A percentile compares a stretch with the other conserved stretches of the same genome.
Conservation (phyloP, 768 basidiomycete species). For the Lactifluus volemus region DNA sequence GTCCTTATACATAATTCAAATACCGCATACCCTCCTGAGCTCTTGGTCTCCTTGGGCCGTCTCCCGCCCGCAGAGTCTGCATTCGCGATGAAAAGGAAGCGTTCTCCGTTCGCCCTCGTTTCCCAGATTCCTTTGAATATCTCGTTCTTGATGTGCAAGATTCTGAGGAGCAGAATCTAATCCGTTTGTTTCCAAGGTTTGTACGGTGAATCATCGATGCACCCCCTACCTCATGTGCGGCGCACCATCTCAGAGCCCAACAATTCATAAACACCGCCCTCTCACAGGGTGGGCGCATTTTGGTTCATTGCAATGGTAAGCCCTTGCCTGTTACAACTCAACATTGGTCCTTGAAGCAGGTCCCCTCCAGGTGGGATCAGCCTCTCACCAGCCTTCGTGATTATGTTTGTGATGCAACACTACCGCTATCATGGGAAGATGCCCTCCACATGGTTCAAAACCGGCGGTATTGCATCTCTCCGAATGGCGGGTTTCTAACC, state of each 20-base stretch:
- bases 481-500: slow-evolving; percentile 84
- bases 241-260: slow-evolving; percentile 46
- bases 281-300: slow-evolving; percentile 57
- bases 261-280: slow-evolving; percentile 67
- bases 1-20: not conserved
- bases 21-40: slow-evolving; percentile 6
- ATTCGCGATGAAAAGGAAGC: slow-evolving; percentile 87
- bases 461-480: slow-evolving; percentile 87
- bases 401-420: slow-evolving; percentile 90
- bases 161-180: slow-evolving; percentile 91
- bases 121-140: slow-evolving; percentile 71
- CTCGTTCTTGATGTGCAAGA: slow-evolving; percentile 82
- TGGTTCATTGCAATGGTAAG: slow-evolving; percentile 86
- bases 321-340: not conserved
- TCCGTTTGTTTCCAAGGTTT: slow-evolving; percentile 80
- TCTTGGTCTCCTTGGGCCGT: not conserved
- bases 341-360: not conserved
- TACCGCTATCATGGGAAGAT: slow-evolving; percentile 80
- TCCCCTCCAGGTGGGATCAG: slow-evolving; percentile 64
- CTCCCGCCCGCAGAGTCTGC: slow-evolving; percentile 50
- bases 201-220: slow-evolving; percentile 21
- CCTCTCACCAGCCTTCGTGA: slow-evolving; percentile 80
- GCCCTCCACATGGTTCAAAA: slow-evolving; percentile 85
- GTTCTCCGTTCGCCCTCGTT: slow-evolving; percentile 81
- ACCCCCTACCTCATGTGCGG: not conserved